Conservation (phyloP, 169 alveolate species). For the Cryptosporidium ryanae region DNA sequence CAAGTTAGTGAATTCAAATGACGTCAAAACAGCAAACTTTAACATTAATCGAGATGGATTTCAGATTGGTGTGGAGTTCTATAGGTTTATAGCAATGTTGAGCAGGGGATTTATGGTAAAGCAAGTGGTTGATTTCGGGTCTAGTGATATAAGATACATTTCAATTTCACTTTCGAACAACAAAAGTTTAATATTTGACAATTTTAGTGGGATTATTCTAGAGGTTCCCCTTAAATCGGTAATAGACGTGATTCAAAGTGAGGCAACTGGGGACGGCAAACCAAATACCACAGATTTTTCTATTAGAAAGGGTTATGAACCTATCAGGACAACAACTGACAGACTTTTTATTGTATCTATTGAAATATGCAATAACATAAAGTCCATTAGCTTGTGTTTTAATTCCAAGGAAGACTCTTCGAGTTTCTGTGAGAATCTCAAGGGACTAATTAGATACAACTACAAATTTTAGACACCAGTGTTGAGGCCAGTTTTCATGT, state of each 20-base stretch:
- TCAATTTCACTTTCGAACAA: slow-evolving; percentile 49
- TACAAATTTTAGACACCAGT: too few species aligned
- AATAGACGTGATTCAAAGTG: slow-evolving; percentile 23
- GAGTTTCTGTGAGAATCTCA: slow-evolving; percentile 27
- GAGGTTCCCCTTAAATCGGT: slow-evolving; percentile 53
- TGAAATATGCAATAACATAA: slow-evolving; percentile 29
- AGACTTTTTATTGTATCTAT: slow-evolving; percentile 23
- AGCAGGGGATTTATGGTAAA: slow-evolving; percentile 42
- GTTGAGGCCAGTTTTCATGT: too few species aligned
- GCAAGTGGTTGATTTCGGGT: slow-evolving; percentile 23
- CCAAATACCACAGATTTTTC: neutral
- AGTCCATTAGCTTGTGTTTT: slow-evolving; percentile 16
- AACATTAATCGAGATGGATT: neutral
- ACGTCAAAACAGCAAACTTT: neutral
- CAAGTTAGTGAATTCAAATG: neutral
- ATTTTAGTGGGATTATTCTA: slow-evolving; percentile 53
- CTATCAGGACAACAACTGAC: slow-evolving; percentile 15
- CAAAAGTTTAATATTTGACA: slow-evolving; percentile 31
- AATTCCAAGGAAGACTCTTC: slow-evolving; percentile 5
- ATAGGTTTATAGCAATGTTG: slow-evolving; percentile 9
- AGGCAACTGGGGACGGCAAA: slow-evolving; percentile 3
- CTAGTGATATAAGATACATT: slow-evolving; percentile 39
- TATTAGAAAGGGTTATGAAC: slow-evolving; percentile 54
- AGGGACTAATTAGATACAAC: slow-evolving; percentile 2
- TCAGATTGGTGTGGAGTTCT: neutral